Evolutionary conservation across 768 basidiomycete genomes (phyloP).

Genomic region (Tremella mesenterica): DNA sequence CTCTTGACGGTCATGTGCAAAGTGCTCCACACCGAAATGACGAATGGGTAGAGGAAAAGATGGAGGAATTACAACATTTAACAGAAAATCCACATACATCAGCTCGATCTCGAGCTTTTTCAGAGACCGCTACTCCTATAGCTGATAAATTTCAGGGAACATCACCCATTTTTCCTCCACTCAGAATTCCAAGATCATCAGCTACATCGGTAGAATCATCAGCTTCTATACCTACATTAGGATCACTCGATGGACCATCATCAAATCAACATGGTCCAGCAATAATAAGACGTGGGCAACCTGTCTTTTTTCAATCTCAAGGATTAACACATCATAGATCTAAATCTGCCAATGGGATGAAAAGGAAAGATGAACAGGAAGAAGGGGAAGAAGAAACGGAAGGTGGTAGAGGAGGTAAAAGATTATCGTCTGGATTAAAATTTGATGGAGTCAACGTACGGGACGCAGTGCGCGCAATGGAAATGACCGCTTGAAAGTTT

Average conservation of each 20-base stretch:
- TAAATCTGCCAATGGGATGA: not conserved
- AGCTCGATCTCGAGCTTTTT: slow-evolving; percentile 11
- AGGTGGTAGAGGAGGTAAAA: slow-evolving; percentile 10
- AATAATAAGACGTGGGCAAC: slow-evolving; percentile 23
- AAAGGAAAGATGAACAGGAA: slow-evolving; percentile 5
- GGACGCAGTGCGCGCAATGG: slow-evolving; percentile 9
- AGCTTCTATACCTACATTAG: not conserved
- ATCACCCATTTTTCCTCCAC: slow-evolving; percentile 9
- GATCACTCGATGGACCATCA: slow-evolving; percentile 5
- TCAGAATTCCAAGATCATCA: slow-evolving; percentile 12
- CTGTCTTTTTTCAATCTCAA: slow-evolving; percentile 29
- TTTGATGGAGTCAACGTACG: not conserved
- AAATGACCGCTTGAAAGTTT: slow-evolving; percentile 7
- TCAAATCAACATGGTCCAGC: slow-evolving; percentile 17
- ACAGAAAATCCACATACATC: slow-evolving; percentile 19
- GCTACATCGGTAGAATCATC: slow-evolving; percentile 11
- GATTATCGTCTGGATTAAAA: slow-evolving; percentile 18
- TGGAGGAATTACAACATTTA: not conserved
- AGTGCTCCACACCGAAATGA: not conserved
- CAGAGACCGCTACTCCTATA: slow-evolving; percentile 24
- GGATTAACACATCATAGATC: not conserved
- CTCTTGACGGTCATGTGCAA: slow-evolving; percentile 7
- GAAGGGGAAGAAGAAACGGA: slow-evolving; percentile 12
- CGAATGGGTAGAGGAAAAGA: not conserved
- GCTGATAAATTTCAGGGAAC: slow-evolving; percentile 29